Conservation (phyloP, 306 rosid genomes). For the Rubus parviflorus region DNA sequence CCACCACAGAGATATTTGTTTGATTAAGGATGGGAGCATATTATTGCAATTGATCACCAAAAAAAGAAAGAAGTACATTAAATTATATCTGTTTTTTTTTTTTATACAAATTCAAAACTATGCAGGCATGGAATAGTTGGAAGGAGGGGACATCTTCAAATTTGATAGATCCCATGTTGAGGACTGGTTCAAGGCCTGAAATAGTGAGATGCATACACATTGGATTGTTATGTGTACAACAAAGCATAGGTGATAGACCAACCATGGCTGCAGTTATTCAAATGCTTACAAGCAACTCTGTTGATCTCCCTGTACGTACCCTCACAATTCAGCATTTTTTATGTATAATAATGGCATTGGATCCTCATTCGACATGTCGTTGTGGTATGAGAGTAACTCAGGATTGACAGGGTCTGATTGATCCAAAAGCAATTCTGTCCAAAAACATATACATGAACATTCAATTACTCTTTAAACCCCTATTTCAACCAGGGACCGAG, state of each 20-base stretch:
- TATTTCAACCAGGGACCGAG: no score
- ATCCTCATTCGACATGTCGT: not conserved
- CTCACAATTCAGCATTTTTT: constrained; percentile 11
- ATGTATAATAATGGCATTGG: not conserved
- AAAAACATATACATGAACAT: no score
- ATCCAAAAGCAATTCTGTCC: no score
- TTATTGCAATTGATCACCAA: not conserved
- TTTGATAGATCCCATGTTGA: not conserved
- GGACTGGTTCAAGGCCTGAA: not conserved
- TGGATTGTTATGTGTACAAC: constrained; percentile 14
- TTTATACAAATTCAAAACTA: not conserved
- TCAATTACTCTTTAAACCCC: no score
- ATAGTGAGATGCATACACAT: constrained; percentile 12
- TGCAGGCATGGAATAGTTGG: constrained; percentile 6
- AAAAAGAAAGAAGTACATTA: not conserved
- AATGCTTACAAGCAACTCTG: constrained; percentile 1
- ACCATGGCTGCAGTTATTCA: constrained; percentile 8
- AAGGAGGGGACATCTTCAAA: not conserved
- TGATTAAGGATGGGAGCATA: not conserved
- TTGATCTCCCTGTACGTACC: not conserved
- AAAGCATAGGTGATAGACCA: constrained; percentile 10
- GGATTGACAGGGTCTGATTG: not conserved
- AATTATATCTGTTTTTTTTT: not conserved
- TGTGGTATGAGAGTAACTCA: not conserved
- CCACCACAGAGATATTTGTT: not conserved